Evolutionary conservation across 768 basidiomycete genomes (phyloP), one percentile per base, ranked within the genome.

Genomic region (Mycena indigotica): DNA sequence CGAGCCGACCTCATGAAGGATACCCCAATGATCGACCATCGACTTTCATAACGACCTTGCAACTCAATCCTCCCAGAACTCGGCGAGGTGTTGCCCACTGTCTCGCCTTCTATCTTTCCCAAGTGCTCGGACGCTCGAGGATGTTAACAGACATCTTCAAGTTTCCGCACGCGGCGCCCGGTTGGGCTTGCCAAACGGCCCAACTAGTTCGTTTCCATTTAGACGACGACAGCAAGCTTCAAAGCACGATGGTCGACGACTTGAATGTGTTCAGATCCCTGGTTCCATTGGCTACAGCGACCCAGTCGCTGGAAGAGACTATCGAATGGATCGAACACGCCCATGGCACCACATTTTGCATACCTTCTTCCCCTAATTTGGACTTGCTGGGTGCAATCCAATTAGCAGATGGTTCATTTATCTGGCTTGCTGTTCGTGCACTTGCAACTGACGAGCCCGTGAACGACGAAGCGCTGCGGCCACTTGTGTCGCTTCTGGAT

Each of bases 111-210:
- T n/a, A n/a, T n/a, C n/a, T n/a, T n/a, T n/a, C n/a, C n/a, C n/a
- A 17, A 16, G 4, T 58, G 19, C 46, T 60, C 15, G 53, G 53
- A 19, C 5, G 26, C 5, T 55, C 28, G 17, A 3, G 24, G 26
- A 3, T 6, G 26, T 29, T 52, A 1, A 40, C 50, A 32, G 74
- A 78, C 13, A 66, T 79, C 0, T 79, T 80, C 56, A 55, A 64
- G 5, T 80, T 79, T 48, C 48, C 52, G 55, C 73, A 72, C 0
- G 28, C 61, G 15, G 32, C 70, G 1, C 74, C 76, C 2, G n/a
- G 59, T 3, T 80, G 79, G 79, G 70, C 72, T 1, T 59, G 67
- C 3, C 67, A 72, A 29, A 66, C 72, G 26, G 78, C 74, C 1
- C 70, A 76, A 53, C 68, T 79, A 1, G 73, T 79, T 29, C 67